Evolutionary conservation across 2,329 filamentous ascomycete genomes (phyloP).

Genomic region (Ceratocystiopsis brevicomis): DNA sequence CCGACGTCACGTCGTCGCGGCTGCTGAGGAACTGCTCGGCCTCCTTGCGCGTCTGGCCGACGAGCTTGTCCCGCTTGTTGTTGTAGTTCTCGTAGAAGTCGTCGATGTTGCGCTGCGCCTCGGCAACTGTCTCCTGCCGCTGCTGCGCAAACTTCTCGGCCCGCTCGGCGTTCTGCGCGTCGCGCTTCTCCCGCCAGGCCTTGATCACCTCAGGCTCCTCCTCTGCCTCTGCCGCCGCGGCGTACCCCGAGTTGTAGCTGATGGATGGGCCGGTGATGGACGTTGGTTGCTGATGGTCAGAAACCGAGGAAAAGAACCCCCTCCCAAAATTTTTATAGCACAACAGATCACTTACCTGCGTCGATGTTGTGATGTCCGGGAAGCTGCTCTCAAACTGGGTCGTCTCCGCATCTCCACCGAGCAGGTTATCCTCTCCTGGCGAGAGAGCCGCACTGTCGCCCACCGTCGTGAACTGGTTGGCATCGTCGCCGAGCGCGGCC

Average conservation of each 20-base stretch:
- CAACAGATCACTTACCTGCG: conserved; percentile 36
- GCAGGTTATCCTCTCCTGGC: conserved; percentile 47
- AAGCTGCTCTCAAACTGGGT: conserved; percentile 71
- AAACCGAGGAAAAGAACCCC: too few relatives aligned
- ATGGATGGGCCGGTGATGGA: conserved; percentile 60
- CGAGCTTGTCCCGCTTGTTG: conserved; percentile 86
- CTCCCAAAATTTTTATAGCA: too few relatives aligned
- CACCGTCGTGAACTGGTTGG: conserved; percentile 67
- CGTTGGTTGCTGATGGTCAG: conserved; percentile 14
- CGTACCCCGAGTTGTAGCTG: conserved; percentile 42
- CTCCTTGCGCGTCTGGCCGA: conserved; percentile 73
- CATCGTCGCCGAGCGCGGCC: conserved; percentile 78
- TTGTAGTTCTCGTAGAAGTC: conserved; percentile 99
- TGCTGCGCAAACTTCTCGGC: conserved; percentile 66
- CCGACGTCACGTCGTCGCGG: conserved; percentile 81
- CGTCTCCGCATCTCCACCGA: conserved; percentile 41
- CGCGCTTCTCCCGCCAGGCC: conserved; percentile 82
- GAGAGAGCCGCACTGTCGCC: conserved; percentile 34
- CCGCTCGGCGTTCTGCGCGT: conserved; percentile 65
- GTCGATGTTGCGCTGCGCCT: conserved; percentile 86
- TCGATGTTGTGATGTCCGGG: conserved; percentile 51
- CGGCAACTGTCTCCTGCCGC: conserved; percentile 70
- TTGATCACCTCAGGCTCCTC: conserved; percentile 76
- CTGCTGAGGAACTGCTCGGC: conserved; percentile 80
- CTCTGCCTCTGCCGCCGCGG: conserved; percentile 42